Base-by-base conservation (phyloP, 2,329 filamentous ascomycete genomes). In the Arthrinium phaeospermum region DNA sequence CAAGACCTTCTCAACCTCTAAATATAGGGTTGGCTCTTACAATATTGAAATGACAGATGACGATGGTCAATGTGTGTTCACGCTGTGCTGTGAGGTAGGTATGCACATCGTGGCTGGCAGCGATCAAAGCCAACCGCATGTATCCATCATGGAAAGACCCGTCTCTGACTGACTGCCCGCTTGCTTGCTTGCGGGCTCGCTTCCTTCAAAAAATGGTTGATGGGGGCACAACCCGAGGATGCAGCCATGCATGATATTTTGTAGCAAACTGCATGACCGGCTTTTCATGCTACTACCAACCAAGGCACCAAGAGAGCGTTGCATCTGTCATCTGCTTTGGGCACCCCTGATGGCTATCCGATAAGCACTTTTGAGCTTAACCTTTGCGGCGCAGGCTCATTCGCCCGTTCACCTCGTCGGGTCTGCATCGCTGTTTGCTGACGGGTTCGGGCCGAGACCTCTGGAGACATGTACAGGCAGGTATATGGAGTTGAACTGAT, bases 391-490 rank as follows among this genome's bases (percentile, higher is more conserved):
- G 57, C 19, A 64, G 57, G 34, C 57, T 64, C 16, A 64, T 64
- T 64, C 57, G 57, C 57, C 22, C 57, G n/a, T n/a, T 64, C 34
- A 34, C 3, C 34, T 41, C n/a, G 57, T 41, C 57, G 34, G 57
- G 57, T 41, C 57, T 64, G 34, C 34, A 41, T 41, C 34, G 57
- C 41, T 22, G 34, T 64, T 64, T 64, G 57, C 57, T 64, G 10
- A 41, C 57, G 34, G 57, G 57, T 16, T 64, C 57, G 57, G 57
- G 57, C 57, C 57, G 57, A 64, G 57, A n/a, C 34, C 57, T 64
- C 57, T 41, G 10, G 34, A 64, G 34, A 24, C 57, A 64, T 41
- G 34, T n/a, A 24, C 3, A n/a, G n/a, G 34, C 19, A n/a, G 19
- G 57, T 64, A 64, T 64, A 64, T 64, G 30, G 30, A 22, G 34